Percentiles rank a stretch among this genome's conserved stretches.
Conservation (phyloP, 1,284 basidiomycete species). For the Marasmius fiardii region DNA sequence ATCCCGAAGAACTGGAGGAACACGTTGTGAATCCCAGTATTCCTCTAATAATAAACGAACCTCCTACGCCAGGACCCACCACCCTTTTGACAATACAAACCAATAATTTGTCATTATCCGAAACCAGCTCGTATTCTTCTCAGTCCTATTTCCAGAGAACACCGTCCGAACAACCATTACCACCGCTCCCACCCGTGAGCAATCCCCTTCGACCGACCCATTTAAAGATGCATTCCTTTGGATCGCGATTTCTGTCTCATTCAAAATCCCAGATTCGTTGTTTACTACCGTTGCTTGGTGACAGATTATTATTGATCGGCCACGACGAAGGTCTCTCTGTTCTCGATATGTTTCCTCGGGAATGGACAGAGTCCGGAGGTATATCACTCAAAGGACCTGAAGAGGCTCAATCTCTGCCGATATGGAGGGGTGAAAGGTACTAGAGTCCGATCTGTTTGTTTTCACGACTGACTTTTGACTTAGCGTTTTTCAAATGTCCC, state of each 20-base stretch:
- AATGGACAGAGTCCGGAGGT: conserved; percentile 48
- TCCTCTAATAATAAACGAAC: conserved; percentile 21
- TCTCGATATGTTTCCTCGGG: conserved; percentile 72
- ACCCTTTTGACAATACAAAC: conserved; percentile 43
- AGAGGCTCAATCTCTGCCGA: conserved; percentile 59
- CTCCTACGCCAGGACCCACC: conserved; percentile 16
- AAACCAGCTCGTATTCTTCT: conserved; percentile 22
- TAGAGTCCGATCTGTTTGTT: conserved; percentile 19
- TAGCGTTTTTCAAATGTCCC: conserved; percentile 72
- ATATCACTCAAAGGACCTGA: conserved; percentile 56
- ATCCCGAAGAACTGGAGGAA: neutral
- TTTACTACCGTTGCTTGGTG: conserved; percentile 62
- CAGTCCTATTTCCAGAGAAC: conserved; percentile 29
- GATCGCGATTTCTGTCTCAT: conserved; percentile 81
- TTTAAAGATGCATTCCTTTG: conserved; percentile 68
- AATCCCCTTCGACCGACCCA: conserved; percentile 55
- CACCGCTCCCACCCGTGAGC: conserved; percentile 43
- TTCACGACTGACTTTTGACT: neutral
- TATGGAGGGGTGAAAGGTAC: conserved; percentile 78
- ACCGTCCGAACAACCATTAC: conserved; percentile 25
- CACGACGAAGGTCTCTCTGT: conserved; percentile 76
- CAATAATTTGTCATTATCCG: conserved; percentile 27
- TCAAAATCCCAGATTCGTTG: conserved; percentile 67
- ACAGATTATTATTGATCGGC: conserved; percentile 65
- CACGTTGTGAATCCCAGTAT: neutral